Percentiles rank a stretch among this genome's conserved stretches.
Evolutionary conservation across 371 early-diverging fungal species (phyloP).

Genomic region (Entomophthora muscae): DNA sequence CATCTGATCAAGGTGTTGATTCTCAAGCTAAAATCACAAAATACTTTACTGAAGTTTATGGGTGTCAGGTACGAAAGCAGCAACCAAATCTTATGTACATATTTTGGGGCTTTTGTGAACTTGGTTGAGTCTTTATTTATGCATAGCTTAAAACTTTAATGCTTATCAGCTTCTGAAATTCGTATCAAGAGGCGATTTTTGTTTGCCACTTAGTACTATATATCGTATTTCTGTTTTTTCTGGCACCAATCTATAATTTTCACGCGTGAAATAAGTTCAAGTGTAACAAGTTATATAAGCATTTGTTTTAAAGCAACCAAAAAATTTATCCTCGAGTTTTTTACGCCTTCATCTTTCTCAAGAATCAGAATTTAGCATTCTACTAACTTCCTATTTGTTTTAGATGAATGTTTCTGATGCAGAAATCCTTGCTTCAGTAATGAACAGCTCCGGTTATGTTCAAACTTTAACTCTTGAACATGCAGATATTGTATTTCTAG

Average conservation of each 20-base stretch:
- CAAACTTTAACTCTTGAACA: slow-evolving; percentile 30
- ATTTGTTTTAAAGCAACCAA: too few relatives aligned
- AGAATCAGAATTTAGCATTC: background rate
- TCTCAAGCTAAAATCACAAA: slow-evolving; percentile 17
- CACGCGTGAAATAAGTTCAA: background rate
- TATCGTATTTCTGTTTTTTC: too few relatives aligned
- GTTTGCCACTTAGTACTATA: too few relatives aligned
- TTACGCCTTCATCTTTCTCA: background rate
- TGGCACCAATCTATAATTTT: too few relatives aligned
- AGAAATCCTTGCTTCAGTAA: slow-evolving; percentile 54
- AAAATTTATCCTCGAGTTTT: background rate
- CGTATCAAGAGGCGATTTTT: too few relatives aligned
- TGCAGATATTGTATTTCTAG: slow-evolving; percentile 52
- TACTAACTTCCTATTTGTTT: background rate
- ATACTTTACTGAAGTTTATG: slow-evolving; percentile 55
- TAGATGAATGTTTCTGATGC: slow-evolving; percentile 65
- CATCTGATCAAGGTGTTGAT: slow-evolving; percentile 7
- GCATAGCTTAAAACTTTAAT: background rate
- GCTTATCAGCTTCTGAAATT: background rate
- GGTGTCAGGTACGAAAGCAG: slow-evolving; percentile 62
- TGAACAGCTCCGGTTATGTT: slow-evolving; percentile 46
- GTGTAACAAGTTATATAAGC: background rate
- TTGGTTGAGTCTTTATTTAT: background rate
- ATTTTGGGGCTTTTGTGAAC: background rate
- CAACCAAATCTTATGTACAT: too few relatives aligned